Conservation (phyloP, 2,329 filamentous ascomycete genomes). For the Chalaropsis thielavioides region DNA sequence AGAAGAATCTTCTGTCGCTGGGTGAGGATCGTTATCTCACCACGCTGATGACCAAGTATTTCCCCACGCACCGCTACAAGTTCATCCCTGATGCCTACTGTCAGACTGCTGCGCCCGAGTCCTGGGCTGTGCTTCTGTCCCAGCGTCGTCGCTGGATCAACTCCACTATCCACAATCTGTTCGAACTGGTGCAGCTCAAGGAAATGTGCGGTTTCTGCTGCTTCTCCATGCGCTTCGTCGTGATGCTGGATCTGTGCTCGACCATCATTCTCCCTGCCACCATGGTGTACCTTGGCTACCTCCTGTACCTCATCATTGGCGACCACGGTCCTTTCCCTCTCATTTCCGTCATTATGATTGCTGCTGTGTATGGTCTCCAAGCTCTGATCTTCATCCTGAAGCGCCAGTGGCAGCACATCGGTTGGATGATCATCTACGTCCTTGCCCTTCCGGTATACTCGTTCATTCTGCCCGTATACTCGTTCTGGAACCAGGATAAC, state of each 20-base stretch:
- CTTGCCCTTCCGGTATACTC: constrained; percentile 91
- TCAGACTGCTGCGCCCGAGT: constrained; percentile 83
- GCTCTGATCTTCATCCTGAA: constrained; percentile 93
- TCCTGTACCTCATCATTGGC: constrained; percentile 66
- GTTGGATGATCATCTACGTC: constrained; percentile 99
- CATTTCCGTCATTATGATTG: constrained; percentile 80
- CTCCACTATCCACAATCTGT: constrained; percentile 92
- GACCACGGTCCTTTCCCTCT: constrained; percentile 61
- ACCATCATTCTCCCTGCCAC: constrained; percentile 86
- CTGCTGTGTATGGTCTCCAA: constrained; percentile 86
- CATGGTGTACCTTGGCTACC: constrained; percentile 70
- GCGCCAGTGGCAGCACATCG: constrained; percentile 94
- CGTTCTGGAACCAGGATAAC: constrained; percentile 99
- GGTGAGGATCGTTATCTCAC: constrained; percentile 96
- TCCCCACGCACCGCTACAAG: constrained; percentile 90
- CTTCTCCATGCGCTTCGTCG: constrained; percentile 95
- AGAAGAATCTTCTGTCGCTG: constrained; percentile 88
- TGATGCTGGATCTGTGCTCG: constrained; percentile 85
- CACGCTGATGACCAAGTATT: constrained; percentile 95
- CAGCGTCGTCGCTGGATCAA: constrained; percentile 99
- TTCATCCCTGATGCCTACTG: constrained; percentile 89
- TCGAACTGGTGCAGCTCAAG: constrained; percentile 75
- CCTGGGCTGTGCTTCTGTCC: constrained; percentile 88
- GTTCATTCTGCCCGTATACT: constrained; percentile 82
- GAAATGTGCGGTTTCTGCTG: constrained; percentile 98